These are phyloP conservation scores for Stemphylium lycopersici DNA, from an alignment of 2,329 filamentous ascomycete genomes.

Conservation along the genomic window DNA sequence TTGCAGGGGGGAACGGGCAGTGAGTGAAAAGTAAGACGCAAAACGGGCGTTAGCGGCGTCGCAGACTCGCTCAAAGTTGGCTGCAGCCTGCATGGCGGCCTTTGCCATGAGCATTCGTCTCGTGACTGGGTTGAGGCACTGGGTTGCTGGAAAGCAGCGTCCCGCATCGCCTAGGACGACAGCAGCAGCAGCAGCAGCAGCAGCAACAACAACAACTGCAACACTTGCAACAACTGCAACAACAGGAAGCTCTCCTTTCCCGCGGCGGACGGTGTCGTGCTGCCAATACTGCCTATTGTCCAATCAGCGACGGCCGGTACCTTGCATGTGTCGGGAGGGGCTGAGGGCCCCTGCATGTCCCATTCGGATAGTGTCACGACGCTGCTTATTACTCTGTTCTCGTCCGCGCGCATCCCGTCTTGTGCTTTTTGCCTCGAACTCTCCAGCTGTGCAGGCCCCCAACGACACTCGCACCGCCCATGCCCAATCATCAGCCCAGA, in stretches of 20 bases:
- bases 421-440: neutral
- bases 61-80: neutral
- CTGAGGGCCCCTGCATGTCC: slow-evolving; percentile 12
- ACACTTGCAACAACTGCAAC: slow-evolving; percentile 7
- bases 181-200: slow-evolving; percentile 19
- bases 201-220: neutral
- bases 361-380: neutral
- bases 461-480: neutral
- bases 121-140: neutral
- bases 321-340: slow-evolving; percentile 22
- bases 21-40: neutral
- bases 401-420: neutral
- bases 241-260: slow-evolving; percentile 16
- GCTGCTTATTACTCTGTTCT: neutral
- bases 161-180: slow-evolving; percentile 11
- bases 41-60: neutral
- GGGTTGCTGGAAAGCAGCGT: neutral
- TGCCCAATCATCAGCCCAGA: slow-evolving; percentile 3
- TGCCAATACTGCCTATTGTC: slow-evolving; percentile 14
- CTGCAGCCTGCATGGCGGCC: neutral
- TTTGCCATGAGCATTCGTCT: neutral
- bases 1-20: neutral
- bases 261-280: slow-evolving; percentile 13
- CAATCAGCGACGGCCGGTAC: slow-evolving; percentile 25
- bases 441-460: neutral